A percentile compares a stretch with the other conserved stretches of the same genome.
Conservation (phyloP, 257 asterid genomes). For the Solanum corneliomulleri region DNA sequence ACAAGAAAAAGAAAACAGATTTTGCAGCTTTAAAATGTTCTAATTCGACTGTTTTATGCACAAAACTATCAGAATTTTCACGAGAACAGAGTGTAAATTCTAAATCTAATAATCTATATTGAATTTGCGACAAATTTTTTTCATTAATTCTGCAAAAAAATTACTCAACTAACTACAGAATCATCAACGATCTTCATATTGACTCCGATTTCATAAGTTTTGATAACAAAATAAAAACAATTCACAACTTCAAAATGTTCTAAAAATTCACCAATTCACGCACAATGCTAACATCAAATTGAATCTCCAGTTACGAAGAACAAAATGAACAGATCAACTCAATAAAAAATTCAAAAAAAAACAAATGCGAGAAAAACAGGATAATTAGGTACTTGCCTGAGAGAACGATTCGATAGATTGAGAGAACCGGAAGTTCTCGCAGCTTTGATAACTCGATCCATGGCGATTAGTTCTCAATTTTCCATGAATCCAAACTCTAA, state of each 20-base stretch:
- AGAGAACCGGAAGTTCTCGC: slow-evolving; percentile 95
- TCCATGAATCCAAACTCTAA: neutral
- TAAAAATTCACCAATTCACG: neutral
- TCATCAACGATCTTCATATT: neutral
- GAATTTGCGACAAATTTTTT: neutral
- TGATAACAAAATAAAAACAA: neutral
- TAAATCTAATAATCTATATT: neutral
- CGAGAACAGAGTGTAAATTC: neutral
- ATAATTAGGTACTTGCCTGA: slow-evolving; percentile 32
- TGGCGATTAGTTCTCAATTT: slow-evolving; percentile 9
- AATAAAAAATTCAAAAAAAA: neutral
- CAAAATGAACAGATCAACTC: neutral
- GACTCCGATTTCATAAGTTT: neutral
- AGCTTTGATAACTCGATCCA: slow-evolving; percentile 82
- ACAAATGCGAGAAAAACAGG: neutral
- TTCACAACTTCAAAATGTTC: neutral
- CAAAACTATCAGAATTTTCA: neutral
- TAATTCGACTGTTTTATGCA: neutral
- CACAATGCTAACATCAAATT: neutral
- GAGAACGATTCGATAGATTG: slow-evolving; percentile 87
- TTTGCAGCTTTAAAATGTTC: neutral
- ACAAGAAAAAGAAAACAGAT: neutral
- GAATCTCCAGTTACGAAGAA: neutral
- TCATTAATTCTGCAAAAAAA: neutral
- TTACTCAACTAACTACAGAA: neutral